Evolutionary conservation across 345 rosid species (phyloP), one percentile per base, ranked within the genome.

Genomic region (Streptanthus diversifolius): DNA sequence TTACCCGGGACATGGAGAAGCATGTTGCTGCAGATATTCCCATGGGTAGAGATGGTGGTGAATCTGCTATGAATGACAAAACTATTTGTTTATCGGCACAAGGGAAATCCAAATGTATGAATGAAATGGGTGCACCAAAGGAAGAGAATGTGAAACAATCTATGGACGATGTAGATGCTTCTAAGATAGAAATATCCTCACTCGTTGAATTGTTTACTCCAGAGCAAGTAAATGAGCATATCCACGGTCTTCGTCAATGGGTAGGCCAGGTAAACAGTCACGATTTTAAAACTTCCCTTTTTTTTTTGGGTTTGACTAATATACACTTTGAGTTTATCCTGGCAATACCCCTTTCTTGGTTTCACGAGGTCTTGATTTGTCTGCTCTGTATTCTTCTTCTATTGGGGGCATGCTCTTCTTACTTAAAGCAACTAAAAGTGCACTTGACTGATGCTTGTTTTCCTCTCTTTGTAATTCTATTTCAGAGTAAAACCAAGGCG

Each of bases 401-500:
- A 10, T 27, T 27, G 36, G 36, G n/a, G 27, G 12, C 58, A 53
- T 53, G 0, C 17, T 22, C 19, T 44, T 19, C 19, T 41, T n/a
- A n/a, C 47, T 43, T 1, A 6, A n/a, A 19, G 41, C 15, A 25
- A 11, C 32, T 27, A 53, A 27, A 19, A 15, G 32, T 41, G 49
- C 47, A 41, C 47, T 14, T 17, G 53, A 43, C 33, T 54, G 53
- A 69, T 69, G 30, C 54, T 21, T n/a, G 11, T 65, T 48, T 71
- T 47, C 22, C 33, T 57, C 44, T 68, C 21, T 72, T 53, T 51
- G 63, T 63, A 77, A 24, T 44, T 70, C 8, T 48, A 7, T 52
- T 61, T 30, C 86, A 93, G 98, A 90, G 93, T 74, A 93, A 87
- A 84, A 83, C 87, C 11, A 93, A 90, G 86, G 97, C 83, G 3